Base-by-base conservation (phyloP, 1,284 basidiomycete species). In the Fomitopsis palustris region DNA sequence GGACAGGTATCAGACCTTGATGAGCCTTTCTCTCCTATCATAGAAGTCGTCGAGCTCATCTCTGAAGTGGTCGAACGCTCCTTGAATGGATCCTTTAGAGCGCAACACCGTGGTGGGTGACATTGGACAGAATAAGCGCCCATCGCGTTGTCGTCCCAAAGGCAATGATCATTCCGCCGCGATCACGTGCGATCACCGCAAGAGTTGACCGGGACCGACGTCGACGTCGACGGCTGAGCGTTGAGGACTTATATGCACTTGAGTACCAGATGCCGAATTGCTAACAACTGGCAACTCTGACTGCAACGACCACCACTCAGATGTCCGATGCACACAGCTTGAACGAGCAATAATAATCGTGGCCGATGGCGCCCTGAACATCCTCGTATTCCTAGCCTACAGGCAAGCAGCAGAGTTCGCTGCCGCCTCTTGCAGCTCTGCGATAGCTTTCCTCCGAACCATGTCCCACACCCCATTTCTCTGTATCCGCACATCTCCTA, bases 1-100 rank as follows among this genome's bases (percentile, higher is more conserved):
- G 25, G 37, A 43, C 23, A 29, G 10, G 23, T 16, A 37, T 62
- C 64, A 43, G 59, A 89, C 90, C 82, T 95, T 96, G 71, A 95
- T 92, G 62, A 96, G 81, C 29, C 90, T 83, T 68, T 96, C 94
- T 43, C 88, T 75, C 61, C 85, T 78, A 71, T 93, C 89, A 69
- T 90, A 83, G 69, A 86, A 80, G 37, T 86, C 83, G 74, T 94
- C 92, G 27, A 94, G 77, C 56, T 91, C 82, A 42, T 79, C 79
- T 62, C 88, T 82, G 73, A 90, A 92, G 10, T 64, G 62, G 53
- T 82, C 75, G 67, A 93, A 92, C 29, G 75, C 67, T 19, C 67
- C 58, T 39, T 72, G 65, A 62, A 76, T 72, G 29, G 65, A 61
- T 39, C 68, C 67, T 31, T 68, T 62, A 14, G 70, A 54, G 19